Evolutionary conservation across 2,329 filamentous ascomycete genomes (phyloP), one percentile per base, ranked within the genome.

Genomic region (Aurifilum marmelostoma): DNA sequence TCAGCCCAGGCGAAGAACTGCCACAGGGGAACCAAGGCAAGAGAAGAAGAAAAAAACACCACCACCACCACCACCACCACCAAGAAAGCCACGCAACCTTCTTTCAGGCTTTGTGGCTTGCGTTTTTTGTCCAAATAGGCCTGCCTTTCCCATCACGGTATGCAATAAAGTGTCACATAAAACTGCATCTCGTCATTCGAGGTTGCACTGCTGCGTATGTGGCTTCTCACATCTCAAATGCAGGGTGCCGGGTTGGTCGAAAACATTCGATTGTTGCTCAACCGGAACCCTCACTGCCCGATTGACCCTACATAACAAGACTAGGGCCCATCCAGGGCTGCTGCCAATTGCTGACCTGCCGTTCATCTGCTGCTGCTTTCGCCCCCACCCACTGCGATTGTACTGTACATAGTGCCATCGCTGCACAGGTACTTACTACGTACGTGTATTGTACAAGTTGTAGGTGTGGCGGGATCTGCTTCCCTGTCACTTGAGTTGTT

Each of bases 331-430:
- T 47, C 11, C 60, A 41, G 52, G 14, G 16, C 58, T 59, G 50
- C 60, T 59, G 47, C 68, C 68, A 69, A 69, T 65, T 29, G 68
- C n/a, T 27, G 54, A 69, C 67, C 56, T 62, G 68, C 61, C 65
- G 29, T n/a, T n/a, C n/a, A 47, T 47, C 2, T 47, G 18, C n/a
- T 43, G 12, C 39, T 62, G 24, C 50, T 11, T 18, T 6, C 16
- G 6, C 47, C 21, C 21, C 47, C n/a, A 6, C 47, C n/a, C 11
- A 24, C 47, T 24, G 47, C 8, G 18, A 18, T 41, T 4, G 39
- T 41, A 41, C 34, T 4, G 34, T 34, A 41, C 43, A n/a, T n/a
- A n/a, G n/a, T n/a, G n/a, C n/a, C n/a, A n/a, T n/a, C n/a, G n/a
- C n/a, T n/a, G n/a, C n/a, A n/a, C n/a, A n/a, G n/a, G n/a, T n/a